Percentiles rank a stretch among this genome's conserved stretches.
Evolutionary conservation across 2,329 filamentous ascomycete species (phyloP).

Genomic region (Talaromyces sp.): DNA sequence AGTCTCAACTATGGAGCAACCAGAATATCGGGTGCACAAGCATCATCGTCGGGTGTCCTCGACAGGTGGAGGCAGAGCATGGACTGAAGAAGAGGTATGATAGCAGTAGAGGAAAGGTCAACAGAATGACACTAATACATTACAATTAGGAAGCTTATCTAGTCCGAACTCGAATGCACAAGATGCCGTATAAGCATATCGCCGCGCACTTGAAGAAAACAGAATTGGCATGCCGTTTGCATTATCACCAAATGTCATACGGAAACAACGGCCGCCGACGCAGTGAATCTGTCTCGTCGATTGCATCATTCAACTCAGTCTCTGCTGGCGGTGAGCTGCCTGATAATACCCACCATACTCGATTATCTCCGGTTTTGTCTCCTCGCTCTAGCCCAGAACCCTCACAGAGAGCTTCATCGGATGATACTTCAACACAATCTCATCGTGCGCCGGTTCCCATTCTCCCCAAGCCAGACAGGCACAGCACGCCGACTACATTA

Average conservation of each 20-base stretch:
- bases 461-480: conserved; percentile 33
- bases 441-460: conserved; percentile 30
- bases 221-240: conserved; percentile 79
- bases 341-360: conserved; percentile 30
- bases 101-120: not conserved
- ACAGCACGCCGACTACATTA: conserved; percentile 35
- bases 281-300: conserved; percentile 66
- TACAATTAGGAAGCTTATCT: conserved; percentile 70
- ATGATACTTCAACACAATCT: conserved; percentile 16
- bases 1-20: conserved; percentile 8
- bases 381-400: conserved; percentile 26
- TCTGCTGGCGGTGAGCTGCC: conserved; percentile 28
- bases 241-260: conserved; percentile 82
- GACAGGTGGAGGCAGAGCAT: conserved; percentile 72
- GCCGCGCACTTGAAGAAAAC: conserved; percentile 82
- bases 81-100: conserved; percentile 80
- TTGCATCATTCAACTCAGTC: conserved; percentile 43
- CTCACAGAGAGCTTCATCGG: conserved; percentile 5
- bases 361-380: conserved; percentile 50
- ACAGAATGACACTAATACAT: conserved; percentile 1
- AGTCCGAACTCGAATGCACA: conserved; percentile 76
- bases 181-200: conserved; percentile 90
- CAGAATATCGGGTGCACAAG: conserved; percentile 56
- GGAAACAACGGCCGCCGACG: conserved; percentile 77
- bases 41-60: conserved; percentile 62